Percentiles rank a stretch among this genome's conserved stretches.
Evolutionary conservation across 129 eudicot species (phyloP).

Genomic region (Heracleum sosnowskyi): DNA sequence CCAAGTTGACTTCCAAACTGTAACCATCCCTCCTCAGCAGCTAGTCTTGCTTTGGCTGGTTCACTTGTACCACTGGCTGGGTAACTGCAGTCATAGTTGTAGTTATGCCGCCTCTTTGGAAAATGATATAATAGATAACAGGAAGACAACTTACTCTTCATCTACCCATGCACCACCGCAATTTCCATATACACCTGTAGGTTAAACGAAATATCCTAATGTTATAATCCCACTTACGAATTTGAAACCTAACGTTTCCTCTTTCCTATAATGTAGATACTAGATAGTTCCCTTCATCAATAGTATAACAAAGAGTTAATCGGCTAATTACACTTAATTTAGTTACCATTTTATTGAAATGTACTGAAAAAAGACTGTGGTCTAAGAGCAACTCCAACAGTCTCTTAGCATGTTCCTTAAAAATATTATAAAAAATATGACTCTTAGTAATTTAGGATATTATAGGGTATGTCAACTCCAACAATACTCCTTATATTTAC

Average conservation of each 20-base stretch:
- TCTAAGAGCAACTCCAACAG: no score
- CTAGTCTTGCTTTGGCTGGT: conserved; percentile 49
- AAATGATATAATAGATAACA: background rate
- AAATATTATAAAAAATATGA: no score
- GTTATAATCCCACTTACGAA: background rate
- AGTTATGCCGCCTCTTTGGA: conserved; percentile 4
- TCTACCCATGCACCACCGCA: conserved; percentile 88
- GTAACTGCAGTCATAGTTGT: conserved; percentile 32
- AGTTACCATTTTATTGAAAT: background rate
- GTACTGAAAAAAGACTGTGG: background rate
- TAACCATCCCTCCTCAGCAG: conserved; percentile 85
- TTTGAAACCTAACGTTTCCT: background rate
- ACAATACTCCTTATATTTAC: no score
- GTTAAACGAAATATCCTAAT: conserved; percentile 5
- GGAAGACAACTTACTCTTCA: conserved; percentile 51
- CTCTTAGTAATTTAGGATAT: no score
- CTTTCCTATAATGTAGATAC: background rate
- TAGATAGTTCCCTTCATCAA: background rate
- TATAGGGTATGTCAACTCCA: no score
- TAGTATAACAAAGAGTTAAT: background rate
- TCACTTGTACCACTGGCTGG: conserved; percentile 34
- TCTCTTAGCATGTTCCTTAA: no score
- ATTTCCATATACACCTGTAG: conserved; percentile 85
- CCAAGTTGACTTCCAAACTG: conserved; percentile 52
- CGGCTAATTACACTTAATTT: background rate